A percentile compares a stretch with the other conserved stretches of the same genome.
Conservation (phyloP, 257 asterid genomes). For the Solanum chmielewskii region DNA sequence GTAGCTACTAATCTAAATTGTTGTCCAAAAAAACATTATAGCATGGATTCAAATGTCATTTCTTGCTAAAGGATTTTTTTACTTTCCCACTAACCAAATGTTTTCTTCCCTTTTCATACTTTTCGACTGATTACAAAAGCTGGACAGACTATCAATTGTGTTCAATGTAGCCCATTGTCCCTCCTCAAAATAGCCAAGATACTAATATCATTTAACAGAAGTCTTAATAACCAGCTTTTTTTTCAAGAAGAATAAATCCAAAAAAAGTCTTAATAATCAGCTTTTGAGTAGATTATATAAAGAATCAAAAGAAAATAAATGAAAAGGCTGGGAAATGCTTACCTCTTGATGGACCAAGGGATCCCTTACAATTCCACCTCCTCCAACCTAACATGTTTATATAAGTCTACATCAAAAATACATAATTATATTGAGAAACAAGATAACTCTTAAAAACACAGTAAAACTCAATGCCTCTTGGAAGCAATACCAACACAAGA, state of each 20-base stretch:
- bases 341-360: constrained; percentile 84
- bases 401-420: neutral
- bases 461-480: neutral
- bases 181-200: neutral
- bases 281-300: neutral
- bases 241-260: neutral
- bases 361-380: constrained; percentile 91
- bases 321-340: neutral
- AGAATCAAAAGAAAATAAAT: neutral
- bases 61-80: neutral
- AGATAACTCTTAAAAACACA: neutral
- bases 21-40: neutral
- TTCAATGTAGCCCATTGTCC: neutral
- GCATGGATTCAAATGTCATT: neutral
- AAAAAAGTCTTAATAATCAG: neutral
- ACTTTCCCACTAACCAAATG: neutral
- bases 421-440: neutral
- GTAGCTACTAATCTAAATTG: neutral
- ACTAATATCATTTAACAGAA: neutral
- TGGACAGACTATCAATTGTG: neutral
- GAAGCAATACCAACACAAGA: neutral
- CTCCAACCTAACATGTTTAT: constrained; percentile 53
- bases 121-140: neutral
- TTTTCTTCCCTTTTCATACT: neutral
- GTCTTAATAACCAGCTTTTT: neutral